Evolutionary conservation across 441 rosid species (phyloP), one percentile per base, ranked within the genome.

Genomic region (Pelargonium cotyledonis): DNA sequence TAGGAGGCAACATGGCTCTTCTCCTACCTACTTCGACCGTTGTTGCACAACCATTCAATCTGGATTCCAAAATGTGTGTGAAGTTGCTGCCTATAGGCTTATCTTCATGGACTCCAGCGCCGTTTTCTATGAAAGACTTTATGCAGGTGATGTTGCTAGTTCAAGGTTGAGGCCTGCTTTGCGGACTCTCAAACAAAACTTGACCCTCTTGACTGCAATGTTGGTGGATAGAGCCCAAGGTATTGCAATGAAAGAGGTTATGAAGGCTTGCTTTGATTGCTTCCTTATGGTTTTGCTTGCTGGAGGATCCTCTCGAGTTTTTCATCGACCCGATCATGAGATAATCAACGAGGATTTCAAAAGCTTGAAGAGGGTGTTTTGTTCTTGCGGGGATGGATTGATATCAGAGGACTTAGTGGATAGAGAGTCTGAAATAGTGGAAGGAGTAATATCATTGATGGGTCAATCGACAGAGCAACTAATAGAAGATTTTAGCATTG

Each of bases 21-120:
- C 86, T 5, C 70, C 86, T 5, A 76, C 93, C 18, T 84, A 85
- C 85, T 94, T 91, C 9, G 94, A 88, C 15, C 78, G 57, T 31
- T 77, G 88, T n/a, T 77, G 76, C 4, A 71, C 83, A 0, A 73
- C 92, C 21, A 88, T 94, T 66, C 90, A 85, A 72, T 76, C 89
- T 10, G 94, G 91, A 31, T 86, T 89, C 73, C 94, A 85, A 38
- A 82, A 85, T 29, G 91, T 92, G 7, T 92, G 92, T 19, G 98
- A 90, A 76, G 94, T 92, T n/a, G 94, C 97, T 0, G 95, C 97
- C n/a, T 84, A 88, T 65, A 80, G 99, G 49, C 68, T 94, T 57
- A 83, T 91, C 71, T 91, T 91, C 83, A 82, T 85, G 5, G 99
- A 94, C 73, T 91, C 97, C 0, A 87, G 70, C 70, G 71, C 85